Evolutionary conservation across 306 rosid species (phyloP), one percentile per base, ranked within the genome.

Genomic region (Pueraria montana): DNA sequence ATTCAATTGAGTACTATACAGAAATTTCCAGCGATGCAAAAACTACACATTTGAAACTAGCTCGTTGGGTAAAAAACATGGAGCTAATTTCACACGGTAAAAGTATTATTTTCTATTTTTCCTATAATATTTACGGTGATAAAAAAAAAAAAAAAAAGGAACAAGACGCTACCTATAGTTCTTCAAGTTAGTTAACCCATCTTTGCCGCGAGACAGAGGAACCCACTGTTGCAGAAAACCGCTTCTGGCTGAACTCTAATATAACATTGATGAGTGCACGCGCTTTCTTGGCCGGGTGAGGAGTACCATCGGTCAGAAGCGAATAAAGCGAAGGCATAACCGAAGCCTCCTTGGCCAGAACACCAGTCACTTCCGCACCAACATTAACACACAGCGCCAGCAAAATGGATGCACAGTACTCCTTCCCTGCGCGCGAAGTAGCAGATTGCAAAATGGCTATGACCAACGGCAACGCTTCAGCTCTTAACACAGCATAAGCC

Each of bases 331-430:
- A 52, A 30, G 90, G 86, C 91, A 89, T 90, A 2, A 91, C 32
- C 0, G 89, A 67, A 4, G 66, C 12, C 21, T 92, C 89, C 36
- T 67, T 78, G 0, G 84, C 92, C 16, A 94, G 65, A 69, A 55
- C 72, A 34, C 79, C 71, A 5, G 87, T 85, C n/a, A 87, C 90
- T 26, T 84, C 90, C 7, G 0, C 78, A 5, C 92, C 98, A 11
- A 87, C 84, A 14, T 89, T 87, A 63, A 55, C 83, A 67, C 97
- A 94, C 61, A 94, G 27, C 0, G 98, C 88, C 6, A 86, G 69
- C 85, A 94, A 55, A 17, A 85, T 82, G 7, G 97, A 89, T 40
- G 84, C 89, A 24, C 94, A 92, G 9, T 89, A 87, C 77, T 94
- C 97, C 82, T 80, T 91, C 40, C 38, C 87, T 0, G 76, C 20